These are phyloP conservation scores for Salix purpurea DNA, from an alignment of 345 rosid species.

Conservation along the genomic window DNA sequence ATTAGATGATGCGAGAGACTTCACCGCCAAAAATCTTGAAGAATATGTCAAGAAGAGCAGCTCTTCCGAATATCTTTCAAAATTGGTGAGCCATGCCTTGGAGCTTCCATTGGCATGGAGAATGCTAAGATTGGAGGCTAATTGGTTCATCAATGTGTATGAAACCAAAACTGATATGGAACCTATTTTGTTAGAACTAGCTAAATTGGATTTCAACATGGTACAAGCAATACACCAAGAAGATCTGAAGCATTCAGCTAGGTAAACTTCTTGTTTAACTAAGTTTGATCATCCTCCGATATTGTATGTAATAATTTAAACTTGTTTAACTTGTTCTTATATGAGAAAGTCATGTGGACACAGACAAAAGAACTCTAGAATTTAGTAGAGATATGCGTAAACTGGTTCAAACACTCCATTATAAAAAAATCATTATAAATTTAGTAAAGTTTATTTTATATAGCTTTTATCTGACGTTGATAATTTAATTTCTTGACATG, in stretches of 20 bases:
- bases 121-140: constrained; percentile 22
- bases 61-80: background rate
- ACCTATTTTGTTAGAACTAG: constrained; percentile 28
- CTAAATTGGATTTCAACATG: constrained; percentile 32
- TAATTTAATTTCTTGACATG: too few species aligned
- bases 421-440: background rate
- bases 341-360: background rate
- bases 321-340: background rate
- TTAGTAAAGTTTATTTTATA: too few species aligned
- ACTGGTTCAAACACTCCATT: rapidly evolving
- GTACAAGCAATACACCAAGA: constrained; percentile 31
- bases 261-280: constrained; percentile 4
- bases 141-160: constrained; percentile 34
- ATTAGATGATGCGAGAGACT: constrained; percentile 25
- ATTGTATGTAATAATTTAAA: background rate
- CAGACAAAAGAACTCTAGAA: too few species aligned
- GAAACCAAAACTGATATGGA: constrained; percentile 16
- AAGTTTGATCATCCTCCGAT: too few species aligned
- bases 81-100: constrained; percentile 30
- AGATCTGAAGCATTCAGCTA: constrained; percentile 29
- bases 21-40: constrained; percentile 20
- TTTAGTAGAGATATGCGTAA: too few species aligned
- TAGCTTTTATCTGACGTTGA: too few species aligned
- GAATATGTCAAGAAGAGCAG: background rate
- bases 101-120: constrained; percentile 38